Base-by-base conservation (phyloP, 2,329 filamentous ascomycete genomes). In the Hypoxylon sp. region DNA sequence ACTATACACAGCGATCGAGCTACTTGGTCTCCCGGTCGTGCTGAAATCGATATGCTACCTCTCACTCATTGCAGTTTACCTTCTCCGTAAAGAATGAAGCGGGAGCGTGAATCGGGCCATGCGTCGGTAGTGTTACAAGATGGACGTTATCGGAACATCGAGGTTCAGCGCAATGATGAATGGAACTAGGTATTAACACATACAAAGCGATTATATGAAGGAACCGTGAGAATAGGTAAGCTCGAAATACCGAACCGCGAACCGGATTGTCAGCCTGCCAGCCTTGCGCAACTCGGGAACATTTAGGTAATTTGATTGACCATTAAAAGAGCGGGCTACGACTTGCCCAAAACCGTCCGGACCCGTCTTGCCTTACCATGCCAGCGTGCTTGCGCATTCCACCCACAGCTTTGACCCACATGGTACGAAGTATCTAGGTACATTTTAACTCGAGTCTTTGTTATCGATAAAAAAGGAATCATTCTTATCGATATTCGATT, bases 61-160 rank as follows among this genome's bases (percentile, higher is more conserved):
- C 68, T 67, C 68, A 70, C 68, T 67, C 68, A 70, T 70, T 37
- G 66, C 63, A 65, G 33, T 68, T 31, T 44, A 54, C 60, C 53
- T 63, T 59, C 9, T 57, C 44, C 31, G 54, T 51, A 47, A 46
- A 37, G 54, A 60, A 61, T 51, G 29, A 53, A 59, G 31, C 11
- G 26, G 51, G 44, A 54, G 11, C 50, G 55, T 37, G 54, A 50
- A 35, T 63, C 42, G 67, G 67, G 60, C 67, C 69, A 65, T 71
- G 29, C 63, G 69, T 47, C 37, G 33, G 29, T 31, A 31, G 29
- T 59, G 33, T 2, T 22, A 17, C 17, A 24, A 47, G 22, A 44
- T 24, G 13, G 37, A 22, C 35, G 35, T 24, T 29, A 53, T 33
- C 17, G 11, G n/a, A 22, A 35, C 19, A 10, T 39, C 19, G 39